Base-by-base conservation (phyloP, 768 basidiomycete genomes). In the Termitomyces sp. region DNA sequence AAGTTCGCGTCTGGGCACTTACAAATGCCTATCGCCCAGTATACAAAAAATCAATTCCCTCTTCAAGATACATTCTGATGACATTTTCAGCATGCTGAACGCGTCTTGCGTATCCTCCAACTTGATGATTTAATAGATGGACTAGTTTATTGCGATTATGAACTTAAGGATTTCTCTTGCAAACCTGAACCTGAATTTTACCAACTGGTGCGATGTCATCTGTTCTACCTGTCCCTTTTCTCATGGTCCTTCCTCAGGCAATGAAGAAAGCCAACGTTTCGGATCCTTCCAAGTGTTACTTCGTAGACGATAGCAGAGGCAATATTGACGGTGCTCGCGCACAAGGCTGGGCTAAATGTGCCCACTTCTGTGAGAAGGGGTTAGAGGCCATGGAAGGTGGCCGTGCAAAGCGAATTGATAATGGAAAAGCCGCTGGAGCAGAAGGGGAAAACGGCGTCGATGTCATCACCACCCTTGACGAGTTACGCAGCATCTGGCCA, bases 21-120 rank as follows among this genome's bases (percentile, higher is more conserved):
- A 95, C 92, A 4, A 95, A 95, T 66, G 92, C 92, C 11, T 93
- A 92, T 68, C 77, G 78, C 54, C 75, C 82, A 23, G 92, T 92
- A 69, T 44, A 78, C 71, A 35, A n/a, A n/a, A n/a, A 44, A 31
- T 32, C 55, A 42, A 54, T 47, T 64, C 61, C 62, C 9, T 29
- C 11, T 42, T 38, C 0, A 16, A 41, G 12, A 6, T 1, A 41
- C 19, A 32, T 0, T 2, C 53, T 57, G 9, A 59, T 54, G 27
- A 41, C 52, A 48, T 17, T 21, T 27, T 42, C 62, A 95, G 92
- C 92, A 95, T 68, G 92, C 92, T 12, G 74, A 82, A 63, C 82
- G 92, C 21, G 92, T 95, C 2, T 78, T 95, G 55, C 75, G 76
- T 16, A 91, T 95, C 44, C 76, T 95, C 38, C 76, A 82, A 48